Base-by-base conservation (phyloP, 1,284 basidiomycete genomes). In the Cutaneotrichosporon cavernicola region DNA sequence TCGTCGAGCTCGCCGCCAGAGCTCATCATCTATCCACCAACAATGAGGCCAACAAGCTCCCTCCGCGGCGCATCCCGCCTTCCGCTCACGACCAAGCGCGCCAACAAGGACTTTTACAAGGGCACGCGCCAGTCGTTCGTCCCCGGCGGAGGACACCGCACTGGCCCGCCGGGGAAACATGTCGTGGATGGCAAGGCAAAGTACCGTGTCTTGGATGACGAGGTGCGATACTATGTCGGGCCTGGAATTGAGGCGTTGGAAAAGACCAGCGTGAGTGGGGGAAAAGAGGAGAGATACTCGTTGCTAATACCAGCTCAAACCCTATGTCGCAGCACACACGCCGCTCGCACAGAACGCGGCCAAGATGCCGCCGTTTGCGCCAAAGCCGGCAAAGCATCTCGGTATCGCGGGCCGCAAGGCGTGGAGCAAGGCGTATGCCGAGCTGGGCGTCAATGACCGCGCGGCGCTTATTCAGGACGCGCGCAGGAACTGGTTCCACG, bases 101-200 rank as follows among this genome's bases (percentile, higher is more conserved):
- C 86, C 21, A 95, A 94, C 83, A 96, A 95, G 74, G 91, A 96
- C 78, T 96, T 85, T 76, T 96, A 95, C 85, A 97, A 96, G 81
- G 93, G 91, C 53, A 93, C 89, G 21, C 83, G 91, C 52, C 91
- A 92, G 77, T 88, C 91, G 0, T 85, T 83, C 67, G 86, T 92
- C 21, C 90, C 91, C 31, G 79, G 78, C 13, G 53, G 34, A 68
- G 90, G 90, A n/a, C 88, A 87, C 72, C 87, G 91, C 53, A 94
- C 91, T 1, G 91, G 91, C 66, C 89, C 91, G 46, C 91, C 91
- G 18, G 91, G 91, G 77, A 85, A 87, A 76, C 89, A 91, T 79
- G 87, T 92, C 56, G 81, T 90, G 36, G 76, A 85, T 38, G 89
- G 91, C 51, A 87, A 86, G 71, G 87, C 87, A 18, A 90, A 90